phyloP scores from a whole-genome alignment of 352 stramenopile genomes.

The Pythium inflatum region DNA sequence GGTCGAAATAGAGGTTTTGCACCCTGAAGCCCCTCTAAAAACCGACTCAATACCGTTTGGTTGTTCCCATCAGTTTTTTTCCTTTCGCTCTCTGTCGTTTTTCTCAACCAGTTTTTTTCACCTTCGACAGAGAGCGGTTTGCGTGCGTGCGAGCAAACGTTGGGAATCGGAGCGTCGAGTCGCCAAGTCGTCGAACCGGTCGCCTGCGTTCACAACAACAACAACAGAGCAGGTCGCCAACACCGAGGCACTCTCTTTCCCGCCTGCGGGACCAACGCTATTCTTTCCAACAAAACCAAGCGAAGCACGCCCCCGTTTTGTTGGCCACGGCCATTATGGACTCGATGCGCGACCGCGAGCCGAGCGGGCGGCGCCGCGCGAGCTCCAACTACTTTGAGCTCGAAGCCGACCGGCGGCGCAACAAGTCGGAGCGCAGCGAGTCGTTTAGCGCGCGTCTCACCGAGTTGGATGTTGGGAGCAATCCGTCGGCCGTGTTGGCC shows the following conservation, averaged over 20 bases:
- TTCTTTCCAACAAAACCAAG: neutral
- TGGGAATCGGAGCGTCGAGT: neutral
- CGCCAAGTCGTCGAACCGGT: conserved; percentile 1
- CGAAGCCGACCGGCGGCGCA: conserved; percentile 71
- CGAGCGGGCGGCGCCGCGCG: conserved; percentile 48
- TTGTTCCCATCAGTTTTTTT: conserved; percentile 21
- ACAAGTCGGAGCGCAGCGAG: conserved; percentile 71
- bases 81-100: conserved; percentile 12
- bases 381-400: conserved; percentile 88
- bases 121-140: conserved; percentile 14
- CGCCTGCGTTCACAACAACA: neutral
- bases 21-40: neutral
- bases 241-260: no score
- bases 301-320: neutral
- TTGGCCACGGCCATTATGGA: neutral
- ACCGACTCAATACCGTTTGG: conserved; percentile 1
- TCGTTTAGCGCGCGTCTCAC: conserved; percentile 61
- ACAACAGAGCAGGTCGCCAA: no score
- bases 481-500: conserved; percentile 24
- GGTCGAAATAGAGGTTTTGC: conserved; percentile 20
- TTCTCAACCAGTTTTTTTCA: conserved; percentile 13
- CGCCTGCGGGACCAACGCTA: no score
- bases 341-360: conserved; percentile 11
- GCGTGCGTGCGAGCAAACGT: conserved; percentile 17
- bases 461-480: conserved; percentile 56